Evolutionary conservation across 2,329 filamentous ascomycete genomes (phyloP).

Genomic region (Pestalotiopsis sp.): DNA sequence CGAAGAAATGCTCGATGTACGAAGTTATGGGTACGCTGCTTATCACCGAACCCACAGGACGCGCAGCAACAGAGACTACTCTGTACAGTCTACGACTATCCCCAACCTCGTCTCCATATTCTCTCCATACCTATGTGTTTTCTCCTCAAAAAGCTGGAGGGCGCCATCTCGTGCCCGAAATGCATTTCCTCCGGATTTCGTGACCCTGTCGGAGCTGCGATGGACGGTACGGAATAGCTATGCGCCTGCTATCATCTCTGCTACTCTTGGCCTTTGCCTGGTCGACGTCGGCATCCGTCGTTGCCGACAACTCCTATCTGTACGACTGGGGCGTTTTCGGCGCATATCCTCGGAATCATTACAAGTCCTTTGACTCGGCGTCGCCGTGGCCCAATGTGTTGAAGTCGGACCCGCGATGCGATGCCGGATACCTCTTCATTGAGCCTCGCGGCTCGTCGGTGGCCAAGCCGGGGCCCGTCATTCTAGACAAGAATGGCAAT

Average conservation of each 20-base stretch:
- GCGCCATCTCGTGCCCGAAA: neutral
- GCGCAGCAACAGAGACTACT: neutral
- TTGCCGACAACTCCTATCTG: neutral
- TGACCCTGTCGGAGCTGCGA: neutral
- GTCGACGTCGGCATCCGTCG: neutral
- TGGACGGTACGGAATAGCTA: neutral
- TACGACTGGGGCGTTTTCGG: neutral
- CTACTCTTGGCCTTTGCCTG: neutral
- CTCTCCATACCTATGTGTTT: no score
- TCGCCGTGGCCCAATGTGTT: neutral
- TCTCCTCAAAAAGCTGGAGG: neutral
- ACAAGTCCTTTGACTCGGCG: neutral
- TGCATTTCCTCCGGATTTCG: neutral
- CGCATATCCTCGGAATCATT: neutral
- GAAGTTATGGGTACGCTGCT: neutral
- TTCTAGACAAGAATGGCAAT: neutral
- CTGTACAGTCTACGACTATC: neutral
- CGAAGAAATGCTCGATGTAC: neutral
- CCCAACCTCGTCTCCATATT: neutral
- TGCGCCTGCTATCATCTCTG: neutral
- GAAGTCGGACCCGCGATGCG: neutral
- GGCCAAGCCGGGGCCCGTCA: neutral
- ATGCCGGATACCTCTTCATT: neutral
- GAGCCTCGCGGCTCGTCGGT: neutral
- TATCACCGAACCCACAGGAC: neutral